Evolutionary conservation across 2,329 filamentous ascomycete genomes (phyloP).

Genomic region (Ophiostoma novo-ulmi): DNA sequence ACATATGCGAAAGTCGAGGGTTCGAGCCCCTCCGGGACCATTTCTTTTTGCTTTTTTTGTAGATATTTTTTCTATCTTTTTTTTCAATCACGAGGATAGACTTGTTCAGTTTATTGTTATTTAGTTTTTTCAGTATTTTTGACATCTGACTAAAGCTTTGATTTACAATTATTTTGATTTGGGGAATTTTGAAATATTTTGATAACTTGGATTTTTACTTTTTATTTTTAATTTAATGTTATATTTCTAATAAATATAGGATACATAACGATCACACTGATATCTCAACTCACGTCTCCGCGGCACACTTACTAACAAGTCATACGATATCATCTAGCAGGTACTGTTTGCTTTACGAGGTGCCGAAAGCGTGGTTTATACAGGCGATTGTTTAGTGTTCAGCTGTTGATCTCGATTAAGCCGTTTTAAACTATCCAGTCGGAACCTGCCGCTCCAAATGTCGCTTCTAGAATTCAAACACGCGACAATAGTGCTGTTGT

Average conservation of each 20-base stretch:
- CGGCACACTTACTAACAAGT: not conserved
- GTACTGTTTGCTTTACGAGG: not conserved
- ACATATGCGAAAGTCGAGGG: slow-evolving; percentile 23
- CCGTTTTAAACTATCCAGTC: too few species aligned
- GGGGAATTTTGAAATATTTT: too few species aligned
- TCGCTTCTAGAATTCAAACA: not conserved
- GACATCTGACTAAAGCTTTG: too few species aligned
- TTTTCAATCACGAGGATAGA: not conserved
- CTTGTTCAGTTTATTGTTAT: not conserved
- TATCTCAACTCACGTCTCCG: not conserved
- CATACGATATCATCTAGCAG: not conserved
- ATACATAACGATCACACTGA: too few species aligned
- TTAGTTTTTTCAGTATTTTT: not conserved
- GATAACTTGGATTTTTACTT: not conserved
- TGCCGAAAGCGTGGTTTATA: not conserved
- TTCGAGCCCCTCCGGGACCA: slow-evolving; percentile 22
- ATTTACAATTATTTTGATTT: too few species aligned
- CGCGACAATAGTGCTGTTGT: not conserved
- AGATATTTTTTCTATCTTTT: not conserved
- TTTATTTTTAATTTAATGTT: not conserved
- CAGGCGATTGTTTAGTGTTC: not conserved
- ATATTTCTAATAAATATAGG: too few species aligned
- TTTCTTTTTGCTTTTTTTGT: slow-evolving; percentile 8
- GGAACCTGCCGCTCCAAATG: not conserved
- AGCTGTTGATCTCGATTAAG: not conserved